Evolutionary conservation across 1,284 basidiomycete species (phyloP), one percentile per base, ranked within the genome.

Genomic region (Cutaneotrichosporon cavernicola): DNA sequence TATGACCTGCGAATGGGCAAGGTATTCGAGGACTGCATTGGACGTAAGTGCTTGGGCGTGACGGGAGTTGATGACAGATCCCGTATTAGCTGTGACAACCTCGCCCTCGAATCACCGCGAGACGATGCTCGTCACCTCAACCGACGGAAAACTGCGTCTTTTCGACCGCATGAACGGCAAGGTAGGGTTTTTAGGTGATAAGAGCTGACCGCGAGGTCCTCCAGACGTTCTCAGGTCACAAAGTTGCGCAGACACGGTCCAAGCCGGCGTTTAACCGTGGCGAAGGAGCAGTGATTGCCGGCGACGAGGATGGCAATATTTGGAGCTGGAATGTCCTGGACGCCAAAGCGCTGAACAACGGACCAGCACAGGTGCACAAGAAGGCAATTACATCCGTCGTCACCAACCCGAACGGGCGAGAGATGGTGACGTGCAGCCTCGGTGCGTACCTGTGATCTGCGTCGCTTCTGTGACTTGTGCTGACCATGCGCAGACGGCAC

Each of bases 1-100:
- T 98, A 98, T 80, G 97, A 99, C 79, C 82, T 99, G 36, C 88
- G 96, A 55, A 92, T 89, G 82, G 97, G 97, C 26, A 87, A 94
- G 77, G 81, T 97, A 32, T 86, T 89, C 5, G 85, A 89, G 56
- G 97, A 99, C 78, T 93, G 88, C 71, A 86, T 99, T 65, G 93
- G 94, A 11, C 86, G 92, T 94, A 75, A 73, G 89, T 85, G 34
- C 16, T 22, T 0, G 30, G 9, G 18, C 36, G 31, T 10, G 18
- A 2, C 58, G 21, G 32, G 11, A 2, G 51, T 59, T 65, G 46
- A 63, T 60, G 2, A 4, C 58, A 64, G 92, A 89, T 58, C 92
- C 95, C 1, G 89, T 98, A 40, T 90, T 90, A 0, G 89, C 90
- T 6, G 84, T 97, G 18, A 82, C 88, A 0, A 87, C 91, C 0